phyloP scores from a whole-genome alignment of 805 yeast genomes.

The Cyberlindnera mrakii region DNA sequence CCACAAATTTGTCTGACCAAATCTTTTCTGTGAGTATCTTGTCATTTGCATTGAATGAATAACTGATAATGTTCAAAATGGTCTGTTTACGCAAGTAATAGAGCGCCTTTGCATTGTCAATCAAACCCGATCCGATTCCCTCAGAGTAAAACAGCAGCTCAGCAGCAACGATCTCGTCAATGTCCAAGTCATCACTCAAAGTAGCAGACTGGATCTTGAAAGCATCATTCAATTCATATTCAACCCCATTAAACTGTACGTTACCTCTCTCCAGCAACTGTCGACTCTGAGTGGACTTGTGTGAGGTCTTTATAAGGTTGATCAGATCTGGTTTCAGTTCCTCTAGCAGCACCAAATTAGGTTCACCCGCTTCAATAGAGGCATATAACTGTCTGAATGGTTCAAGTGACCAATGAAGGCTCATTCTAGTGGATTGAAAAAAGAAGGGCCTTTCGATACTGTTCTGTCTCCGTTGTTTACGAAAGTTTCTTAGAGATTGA shows the following conservation, averaged over 20 bases:
- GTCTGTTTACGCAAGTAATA: constrained; percentile 67
- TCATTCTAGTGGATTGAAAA: constrained; percentile 6
- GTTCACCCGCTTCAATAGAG: constrained; percentile 11
- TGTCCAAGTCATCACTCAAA: constrained; percentile 56
- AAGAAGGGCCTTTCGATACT: no score
- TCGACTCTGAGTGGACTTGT: constrained; percentile 42
- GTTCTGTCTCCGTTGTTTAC: no score
- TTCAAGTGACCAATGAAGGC: constrained; percentile 17
- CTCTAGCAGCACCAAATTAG: constrained; percentile 9
- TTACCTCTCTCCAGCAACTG: constrained; percentile 39
- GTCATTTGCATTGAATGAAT: constrained; percentile 24
- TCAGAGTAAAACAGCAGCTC: constrained; percentile 53
- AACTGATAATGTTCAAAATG: constrained; percentile 60
- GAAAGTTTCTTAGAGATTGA: no score
- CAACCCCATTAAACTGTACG: constrained; percentile 44
- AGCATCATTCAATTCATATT: constrained; percentile 55
- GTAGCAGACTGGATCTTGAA: constrained; percentile 56
- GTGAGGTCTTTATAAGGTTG: constrained; percentile 34
- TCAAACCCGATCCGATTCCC: constrained; percentile 37
- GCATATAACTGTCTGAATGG: constrained; percentile 16
- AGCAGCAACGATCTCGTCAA: constrained; percentile 76
- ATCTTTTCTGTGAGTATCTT: constrained; percentile 23
- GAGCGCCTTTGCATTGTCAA: constrained; percentile 61
- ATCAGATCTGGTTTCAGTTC: constrained; percentile 41
- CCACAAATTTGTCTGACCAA: constrained; percentile 26